These are phyloP conservation scores for maize (Zea mays) DNA, from an alignment of 176 grass and related monocot species.

Conservation along the genomic window Zm-B73-REFERENCE-NAM-5.0 NC_050100.1:4138501-4139000, in stretches of 20 bases:
- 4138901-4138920: slow-evolving; percentile 57
- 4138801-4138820: slow-evolving; percentile 24
- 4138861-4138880: background rate
- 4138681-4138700: background rate
- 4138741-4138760: background rate
- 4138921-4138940: slow-evolving; percentile 56
- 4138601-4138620: no score
- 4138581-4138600: no score
- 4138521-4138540: no score
- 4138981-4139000: slow-evolving; percentile 70
- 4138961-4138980: slow-evolving; percentile 98
- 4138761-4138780: slow-evolving; percentile 4
- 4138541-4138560: no score
- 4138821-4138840: slow-evolving; percentile 13
- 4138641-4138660: slow-evolving; percentile 17
- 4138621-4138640: background rate
- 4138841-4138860: background rate
- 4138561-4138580: no score
- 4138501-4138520: no score
- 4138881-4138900: slow-evolving; percentile 22
- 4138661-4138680: background rate
- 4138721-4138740: slow-evolving; percentile 25
- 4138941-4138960: slow-evolving; percentile 80
- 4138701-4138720: background rate
- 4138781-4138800: background rate